Evolutionary conservation across 108 stramenopile genomes (phyloP), one percentile per base, ranked within the genome.

Genomic region (Fistulifera solaris): DNA sequence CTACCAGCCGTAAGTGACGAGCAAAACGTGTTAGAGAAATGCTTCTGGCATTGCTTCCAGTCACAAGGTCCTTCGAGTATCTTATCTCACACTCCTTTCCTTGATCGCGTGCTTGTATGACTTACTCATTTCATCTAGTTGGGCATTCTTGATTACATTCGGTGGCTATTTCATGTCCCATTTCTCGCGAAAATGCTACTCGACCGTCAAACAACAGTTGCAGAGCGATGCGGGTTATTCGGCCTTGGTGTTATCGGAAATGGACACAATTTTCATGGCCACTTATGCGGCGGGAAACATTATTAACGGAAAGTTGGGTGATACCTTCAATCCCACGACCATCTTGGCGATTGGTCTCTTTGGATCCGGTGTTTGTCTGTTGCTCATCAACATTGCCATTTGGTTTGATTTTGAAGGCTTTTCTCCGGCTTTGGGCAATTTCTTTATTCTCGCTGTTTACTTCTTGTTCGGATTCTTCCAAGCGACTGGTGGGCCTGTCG

Each of bases 261-360:
- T 94, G 96, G 96, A 94, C 86, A 85, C 94, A 45, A 73, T 82
- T 38, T 97, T 97, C 78, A 97, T 97, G 96, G 83, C 79, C 28
- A 93, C 91, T 38, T 97, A 97, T 52, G 96, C 93, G 15, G 81
- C 83, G 25, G 94, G 93, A 56, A 88, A 87, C 62, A 92, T 93
- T 72, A 74, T 97, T 61, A 84, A 79, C 40, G 96, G 96, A 71
- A 87, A 89, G 55, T 75, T 97, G 50, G 96, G 94, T 50, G 96
- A 97, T 71, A 92, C 87, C 50, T 89, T 93, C 70, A 76, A 80
- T 62, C 93, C 93, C 46, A 84, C 90, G 38, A 87, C 85, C 12
- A 85, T 96, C 38, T 61, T 94, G 43, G 89, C 85, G 41, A 84
- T 90, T 67, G 96, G 95, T 61, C 75, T 96, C 31, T 83, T 89